A percentile compares a stretch with the other conserved stretches of the same genome.
Conservation (phyloP, 305 asterid species). For the Solanum chacoense region DNA sequence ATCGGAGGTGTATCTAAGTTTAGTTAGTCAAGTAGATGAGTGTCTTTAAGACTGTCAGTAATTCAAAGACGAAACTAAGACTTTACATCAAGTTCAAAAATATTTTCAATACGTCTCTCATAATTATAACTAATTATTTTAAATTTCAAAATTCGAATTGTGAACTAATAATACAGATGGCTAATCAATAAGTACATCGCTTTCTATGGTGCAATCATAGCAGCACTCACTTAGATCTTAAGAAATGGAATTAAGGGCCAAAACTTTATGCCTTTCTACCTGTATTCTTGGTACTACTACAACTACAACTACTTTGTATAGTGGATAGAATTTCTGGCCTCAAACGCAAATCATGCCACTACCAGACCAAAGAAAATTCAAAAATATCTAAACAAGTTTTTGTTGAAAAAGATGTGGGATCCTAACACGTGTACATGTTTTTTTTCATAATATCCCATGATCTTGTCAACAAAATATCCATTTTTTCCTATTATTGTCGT, state of each 20-base stretch:
- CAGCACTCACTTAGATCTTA: background rate
- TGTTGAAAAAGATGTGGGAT: background rate
- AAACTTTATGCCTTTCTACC: background rate
- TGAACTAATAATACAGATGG: background rate
- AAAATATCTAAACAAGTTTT: background rate
- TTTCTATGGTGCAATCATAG: background rate
- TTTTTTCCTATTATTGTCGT: background rate
- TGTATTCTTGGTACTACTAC: background rate
- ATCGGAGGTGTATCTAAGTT: too few species aligned
- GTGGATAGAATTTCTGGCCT: background rate
- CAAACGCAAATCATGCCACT: background rate
- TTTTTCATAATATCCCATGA: background rate
- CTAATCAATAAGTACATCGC: background rate
- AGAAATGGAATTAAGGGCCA: background rate
- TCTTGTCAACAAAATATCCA: background rate
- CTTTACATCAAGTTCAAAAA: fast-evolving
- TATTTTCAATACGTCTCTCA: too few species aligned
- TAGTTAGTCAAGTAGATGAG: too few species aligned
- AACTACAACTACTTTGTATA: background rate
- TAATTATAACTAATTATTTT: background rate
- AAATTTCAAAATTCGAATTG: fast-evolving
- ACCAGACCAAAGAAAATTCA: background rate
- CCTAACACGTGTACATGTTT: background rate
- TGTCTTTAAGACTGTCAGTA: too few species aligned
- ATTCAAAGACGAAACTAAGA: too few species aligned